Evolutionary conservation across 129 eudicot species (phyloP).

Genomic region (Scalesia atractyloides): DNA sequence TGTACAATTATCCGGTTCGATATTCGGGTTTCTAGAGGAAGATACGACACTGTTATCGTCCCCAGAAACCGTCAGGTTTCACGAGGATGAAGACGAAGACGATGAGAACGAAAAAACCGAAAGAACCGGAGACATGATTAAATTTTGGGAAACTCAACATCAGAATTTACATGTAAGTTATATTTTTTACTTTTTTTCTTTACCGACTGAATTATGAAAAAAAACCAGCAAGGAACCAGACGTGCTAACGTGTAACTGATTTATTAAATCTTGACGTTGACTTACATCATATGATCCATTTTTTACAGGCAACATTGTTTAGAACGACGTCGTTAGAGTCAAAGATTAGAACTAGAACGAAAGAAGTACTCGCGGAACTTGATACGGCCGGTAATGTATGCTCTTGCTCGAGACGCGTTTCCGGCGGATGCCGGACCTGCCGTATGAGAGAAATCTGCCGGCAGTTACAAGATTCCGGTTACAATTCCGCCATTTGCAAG

Average conservation of each 20-base stretch:
- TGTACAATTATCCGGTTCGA: constrained; percentile 51
- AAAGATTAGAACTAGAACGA: constrained; percentile 55
- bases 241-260: not conserved
- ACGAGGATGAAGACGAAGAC: constrained; percentile 23
- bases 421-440: constrained; percentile 68
- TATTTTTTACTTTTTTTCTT: not conserved
- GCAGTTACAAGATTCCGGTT: constrained; percentile 58
- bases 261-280: not conserved
- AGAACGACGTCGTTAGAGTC: constrained; percentile 76
- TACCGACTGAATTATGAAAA: no score
- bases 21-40: constrained; percentile 67
- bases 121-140: constrained; percentile 40
- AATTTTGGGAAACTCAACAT: constrained; percentile 76
- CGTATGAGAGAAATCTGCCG: constrained; percentile 56
- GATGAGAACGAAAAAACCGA: constrained; percentile 46
- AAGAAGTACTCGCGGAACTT: constrained; percentile 57
- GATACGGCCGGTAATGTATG: constrained; percentile 44
- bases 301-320: constrained; percentile 59
- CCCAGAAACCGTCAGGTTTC: constrained; percentile 30
- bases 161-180: constrained; percentile 60
- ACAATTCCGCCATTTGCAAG: constrained; percentile 74
- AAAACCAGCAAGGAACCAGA: no score
- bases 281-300: not conserved
- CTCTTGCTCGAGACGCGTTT: constrained; percentile 46
- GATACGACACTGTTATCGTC: constrained; percentile 42